Base-by-base conservation (phyloP, 2,329 filamentous ascomycete species). In the Ophiocordyceps sinensis region DNA sequence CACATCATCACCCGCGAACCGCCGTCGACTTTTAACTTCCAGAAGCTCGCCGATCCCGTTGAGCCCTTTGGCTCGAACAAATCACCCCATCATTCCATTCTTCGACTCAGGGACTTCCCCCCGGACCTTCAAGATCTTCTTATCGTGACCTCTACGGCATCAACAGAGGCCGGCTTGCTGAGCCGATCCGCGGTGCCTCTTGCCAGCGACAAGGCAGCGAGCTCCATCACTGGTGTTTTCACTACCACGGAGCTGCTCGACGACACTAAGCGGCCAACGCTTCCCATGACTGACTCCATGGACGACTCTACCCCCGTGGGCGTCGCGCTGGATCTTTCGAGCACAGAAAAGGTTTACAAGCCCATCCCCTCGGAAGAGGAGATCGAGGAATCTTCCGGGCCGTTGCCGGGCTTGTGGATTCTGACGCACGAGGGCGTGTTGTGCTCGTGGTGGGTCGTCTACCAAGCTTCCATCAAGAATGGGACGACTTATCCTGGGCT, bases 381-480 rank as follows among this genome's bases (percentile, higher is more conserved):
- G 53, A 77, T 93, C 37, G 73, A 82, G 28, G 75, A 88, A 52
- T 93, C 87, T 5, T 72, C 80, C 0, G 79, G 77, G 1, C 89
- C 91, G 12, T 63, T 96, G 9, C 91, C 91, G 6, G 85, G 80
- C 11, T 68, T 94, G 35, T 81, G 91, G 70, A 72, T 86, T 28
- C 67, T 98, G 14, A 96, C 93, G 45, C 81, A 94, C 49, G 85
- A 95, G 53, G 91, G 91, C 47, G 65, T 94, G 10, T 67, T 98
- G 14, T 78, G 77, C 37, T 73, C 79, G 12, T 98, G 89, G 87
- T 95, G 89, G 85, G 64, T 96, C 36, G 74, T 96, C 17, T 95
- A 95, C 62, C 77, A 82, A 30, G 86, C 93, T 35, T 87, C 89
- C 2, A 79, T 98, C 45, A 76, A 80, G 44, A 68, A 80, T 50